Evolutionary conservation across 129 eudicot genomes (phyloP), one percentile per base, ranked within the genome.

Genomic region (Deinandra increscens): DNA sequence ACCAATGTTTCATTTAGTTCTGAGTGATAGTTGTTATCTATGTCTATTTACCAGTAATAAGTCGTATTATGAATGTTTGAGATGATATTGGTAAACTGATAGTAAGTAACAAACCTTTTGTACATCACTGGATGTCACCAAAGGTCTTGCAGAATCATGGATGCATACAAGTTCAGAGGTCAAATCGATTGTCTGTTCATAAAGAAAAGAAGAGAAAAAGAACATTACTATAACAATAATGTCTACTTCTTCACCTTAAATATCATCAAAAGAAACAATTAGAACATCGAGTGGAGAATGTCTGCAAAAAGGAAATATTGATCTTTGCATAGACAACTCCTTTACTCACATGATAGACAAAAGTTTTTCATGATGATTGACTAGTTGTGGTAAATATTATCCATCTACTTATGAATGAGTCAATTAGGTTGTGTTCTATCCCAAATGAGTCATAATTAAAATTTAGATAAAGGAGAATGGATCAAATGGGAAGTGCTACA

Each of bases 71-170:
- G 53, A 43, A 64, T 23, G 54, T 60, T 69, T 2, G 13, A 29
- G 60, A 42, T 68, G 70, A 63, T 74, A 39, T 39, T 4, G 10
- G 58, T 59, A 66, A 63, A 34, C 6, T 43, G 61, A 23, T 33
- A 14, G 44, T 46, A 55, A 14, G 44, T 46, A 55, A 63, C 79
- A 71, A 70, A 94, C 99, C 97, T 94, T 94, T 70, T 77, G 75
- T 41, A 88, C 79, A 76, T 90, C 99, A 64, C 48, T 79, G 14
- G 94, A 63, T 41, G 78, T 77, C 71, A 87, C 96, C 48, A 94
- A 81, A 69, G 99, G 99, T 83, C 99, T 87, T 64, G 99, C 99
- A 75, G 99, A 94, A 81, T 94, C 99, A 66, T 94, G 99, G 77
- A 94, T 76, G 83, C 99, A 94, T 19, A 84, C 90, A 62, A 94